Base-by-base conservation (phyloP, 352 stramenopile species). In the Globisporangium rhizosaccharum region DNA sequence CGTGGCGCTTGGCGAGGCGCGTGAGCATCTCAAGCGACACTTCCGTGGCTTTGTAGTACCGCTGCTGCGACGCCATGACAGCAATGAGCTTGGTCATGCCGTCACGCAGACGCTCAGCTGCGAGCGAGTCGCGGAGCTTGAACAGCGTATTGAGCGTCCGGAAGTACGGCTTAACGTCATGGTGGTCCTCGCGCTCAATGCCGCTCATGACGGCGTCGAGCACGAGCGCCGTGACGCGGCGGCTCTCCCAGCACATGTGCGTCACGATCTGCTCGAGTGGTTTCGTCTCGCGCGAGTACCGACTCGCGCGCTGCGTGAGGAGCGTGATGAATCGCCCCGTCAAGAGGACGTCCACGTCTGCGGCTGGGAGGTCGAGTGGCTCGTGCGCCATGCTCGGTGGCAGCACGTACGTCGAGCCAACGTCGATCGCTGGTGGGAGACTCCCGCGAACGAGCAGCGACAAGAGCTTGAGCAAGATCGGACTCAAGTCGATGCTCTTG, bases 91-190 rank as follows among this genome's bases (percentile, higher is more conserved):
- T 80, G 1, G 79, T 89, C 57, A 96, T 84, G 1, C 70, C 75
- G 37, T 92, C 83, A 2, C 58, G 73, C 17, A 96, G 52, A 15
- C 87, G 83, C 54, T 89, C 77, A 2, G 33, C 51, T 12, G 78
- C 66, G 9, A 94, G 66, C 12, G 76, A 87, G 65, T 94, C 85
- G 15, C 80, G 76, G 30, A 93, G 73, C 59, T 91, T 92, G 20
- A 94, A 62, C 12, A 96, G 56, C 53, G 83, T 76, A 41, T 88
- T 90, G 7, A 96, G 57, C n/a, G 83, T 90, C 14, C 87, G 87
- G 58, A 96, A 94, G 48, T 88, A 94, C n/a, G 85, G 68, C 50
- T 96, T 96, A 50, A 96, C 73, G 46, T 94, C 84, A 33, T 94
- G 80, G 55, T 94, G 81, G 57, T 96, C 85, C 53, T 92, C 76